Evolutionary conservation across 495 filamentous ascomycete genomes (phyloP), one percentile per base, ranked within the genome.

Genomic region (Stereocaulon alpinum): DNA sequence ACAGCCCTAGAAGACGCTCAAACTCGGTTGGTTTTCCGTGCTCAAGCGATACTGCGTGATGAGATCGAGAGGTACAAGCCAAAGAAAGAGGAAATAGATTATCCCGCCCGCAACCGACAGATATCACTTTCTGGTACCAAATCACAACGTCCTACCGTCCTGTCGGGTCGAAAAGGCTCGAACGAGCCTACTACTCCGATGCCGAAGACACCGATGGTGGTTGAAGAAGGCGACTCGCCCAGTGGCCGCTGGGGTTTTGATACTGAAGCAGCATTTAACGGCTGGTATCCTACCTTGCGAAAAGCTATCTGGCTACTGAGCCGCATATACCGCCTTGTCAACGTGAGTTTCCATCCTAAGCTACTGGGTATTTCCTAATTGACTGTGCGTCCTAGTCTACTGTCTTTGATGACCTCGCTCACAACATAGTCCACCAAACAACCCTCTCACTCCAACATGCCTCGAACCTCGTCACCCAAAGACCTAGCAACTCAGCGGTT

Each of bases 291-390:
- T 0, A 87, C 88, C 0, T 73, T 90, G 22, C 81, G 84, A 62
- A 86, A 84, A 64, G 88, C 89, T 0, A 84, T 93, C 20, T 89
- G 89, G 80, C 81, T 95, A 1, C 78, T 95, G 11, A 86, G 84
- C 65, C 77, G 87, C 67, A 92, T 93, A 64, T 91, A 95, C 69
- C 86, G 88, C 67, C 76, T 88, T 68, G 82, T 92, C 30, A 85
- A 90, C 71, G 87, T 87, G 73, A 70, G 81, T 80, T 17, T 4
- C 58, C 37, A 62, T 76, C 63, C 70, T 22, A 65, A 68, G 34
- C 69, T 69, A 40, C 43, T 1, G 4, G 14, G n/a, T 30, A 17
- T 17, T 60, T 42, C 45, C 32, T 58, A 58, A 66, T 22, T 34
- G 7, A 56, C n/a, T 12, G 20, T 43, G 34, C 50, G n/a, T 45